Evolutionary conservation across 306 rosid genomes (phyloP).

Genomic region (Quercus wislizeni): DNA sequence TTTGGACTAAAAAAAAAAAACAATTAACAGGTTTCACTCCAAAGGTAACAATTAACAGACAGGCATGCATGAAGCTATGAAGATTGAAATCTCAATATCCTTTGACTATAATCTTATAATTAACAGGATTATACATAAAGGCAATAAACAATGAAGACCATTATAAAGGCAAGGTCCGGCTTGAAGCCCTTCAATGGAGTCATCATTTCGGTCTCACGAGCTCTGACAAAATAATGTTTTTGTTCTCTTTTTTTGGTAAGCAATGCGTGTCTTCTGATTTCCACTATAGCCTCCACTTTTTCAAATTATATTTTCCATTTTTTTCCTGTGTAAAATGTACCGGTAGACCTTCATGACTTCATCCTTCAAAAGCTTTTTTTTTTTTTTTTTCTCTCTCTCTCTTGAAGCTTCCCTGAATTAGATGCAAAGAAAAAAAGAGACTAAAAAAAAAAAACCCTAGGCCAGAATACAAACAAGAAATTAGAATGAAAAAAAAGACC

Average conservation of each 20-base stretch:
- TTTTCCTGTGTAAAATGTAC: not conserved
- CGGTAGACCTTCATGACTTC: not conserved
- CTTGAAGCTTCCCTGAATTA: not conserved
- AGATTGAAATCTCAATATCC: not conserved
- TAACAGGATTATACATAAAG: not conserved
- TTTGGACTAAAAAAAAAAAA: no score
- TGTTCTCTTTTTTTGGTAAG: no score
- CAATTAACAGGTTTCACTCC: no score
- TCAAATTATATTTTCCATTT: not conserved
- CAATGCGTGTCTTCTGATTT: not conserved
- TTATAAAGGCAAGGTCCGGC: constrained; percentile 9
- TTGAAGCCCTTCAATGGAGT: not conserved
- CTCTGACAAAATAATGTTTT: not conserved
- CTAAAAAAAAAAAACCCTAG: not conserved
- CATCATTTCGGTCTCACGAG: not conserved
- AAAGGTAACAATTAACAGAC: not conserved
- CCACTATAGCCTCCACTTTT: not conserved
- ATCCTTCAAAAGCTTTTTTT: no score
- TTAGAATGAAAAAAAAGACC: no score
- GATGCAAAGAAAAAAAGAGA: not conserved
- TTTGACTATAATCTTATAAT: not conserved
- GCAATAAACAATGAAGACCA: not conserved
- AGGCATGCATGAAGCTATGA: constrained; percentile 37
- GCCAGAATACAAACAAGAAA: not conserved
- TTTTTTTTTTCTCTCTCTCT: no score